Evolutionary conservation across 495 filamentous ascomycete genomes (phyloP).

Genomic region (Trypethelium eluteriae): DNA sequence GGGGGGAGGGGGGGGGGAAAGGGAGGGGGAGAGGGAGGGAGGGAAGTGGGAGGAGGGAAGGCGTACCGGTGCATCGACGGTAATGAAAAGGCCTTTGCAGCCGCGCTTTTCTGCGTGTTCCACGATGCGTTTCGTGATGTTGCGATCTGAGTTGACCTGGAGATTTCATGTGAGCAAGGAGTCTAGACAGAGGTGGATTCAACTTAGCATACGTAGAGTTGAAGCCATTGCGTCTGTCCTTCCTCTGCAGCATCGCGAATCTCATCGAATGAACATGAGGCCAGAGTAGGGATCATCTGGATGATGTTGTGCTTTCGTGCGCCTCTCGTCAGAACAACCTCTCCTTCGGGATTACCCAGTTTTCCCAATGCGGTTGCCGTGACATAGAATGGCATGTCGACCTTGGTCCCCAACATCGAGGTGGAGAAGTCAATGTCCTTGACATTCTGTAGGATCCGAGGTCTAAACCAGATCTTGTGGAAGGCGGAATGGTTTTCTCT

Average conservation of each 20-base stretch:
- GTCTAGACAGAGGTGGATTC: background rate
- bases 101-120: slow-evolving; percentile 84
- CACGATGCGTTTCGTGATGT: slow-evolving; percentile 83
- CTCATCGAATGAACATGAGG: slow-evolving; percentile 95
- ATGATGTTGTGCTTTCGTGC: slow-evolving; percentile 78
- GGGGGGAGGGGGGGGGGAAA: slow-evolving; percentile 27
- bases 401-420: slow-evolving; percentile 83
- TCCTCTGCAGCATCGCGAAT: slow-evolving; percentile 76
- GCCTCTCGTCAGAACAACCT: slow-evolving; percentile 79
- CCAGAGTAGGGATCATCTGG: slow-evolving; percentile 98
- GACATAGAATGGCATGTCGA: slow-evolving; percentile 79
- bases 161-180: background rate
- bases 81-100: slow-evolving; percentile 96
- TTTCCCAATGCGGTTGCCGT: slow-evolving; percentile 90
- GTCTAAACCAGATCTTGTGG: slow-evolving; percentile 97
- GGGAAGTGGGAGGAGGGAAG: background rate
- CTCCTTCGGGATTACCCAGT: slow-evolving; percentile 79
- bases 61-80: slow-evolving; percentile 73
- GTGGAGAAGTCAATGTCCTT: slow-evolving; percentile 76
- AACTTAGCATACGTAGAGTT: slow-evolving; percentile 60
- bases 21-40: background rate
- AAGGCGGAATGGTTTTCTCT: slow-evolving; percentile 93
- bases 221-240: slow-evolving; percentile 90
- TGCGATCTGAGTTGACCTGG: slow-evolving; percentile 80
- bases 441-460: slow-evolving; percentile 76